phyloP scores from a whole-genome alignment of 148 eudicot genomes.

The Rhododendron griersonianum region DNA sequence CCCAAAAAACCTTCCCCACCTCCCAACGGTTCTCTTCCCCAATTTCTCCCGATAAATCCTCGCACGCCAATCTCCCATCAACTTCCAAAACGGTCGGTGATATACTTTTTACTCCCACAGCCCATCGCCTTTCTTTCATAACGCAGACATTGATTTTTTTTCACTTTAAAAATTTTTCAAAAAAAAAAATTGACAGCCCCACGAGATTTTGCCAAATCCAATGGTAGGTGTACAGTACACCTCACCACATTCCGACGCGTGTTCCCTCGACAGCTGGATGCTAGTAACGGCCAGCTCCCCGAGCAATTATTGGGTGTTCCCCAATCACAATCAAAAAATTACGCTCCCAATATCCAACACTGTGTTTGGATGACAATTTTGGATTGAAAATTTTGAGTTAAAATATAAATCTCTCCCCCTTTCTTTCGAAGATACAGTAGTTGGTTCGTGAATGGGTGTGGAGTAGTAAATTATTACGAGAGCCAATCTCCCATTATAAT shows the following conservation, averaged over 20 bases:
- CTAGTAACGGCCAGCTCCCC: slow-evolving; percentile 34
- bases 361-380: too few relatives aligned
- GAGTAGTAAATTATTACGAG: too few relatives aligned
- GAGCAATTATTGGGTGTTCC: background rate
- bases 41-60: slow-evolving; percentile 13
- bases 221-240: slow-evolving; percentile 9
- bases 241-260: slow-evolving; percentile 27
- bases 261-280: slow-evolving; percentile 46
- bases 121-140: background rate
- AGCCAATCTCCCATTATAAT: too few relatives aligned
- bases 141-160: background rate
- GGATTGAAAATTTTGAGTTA: too few relatives aligned
- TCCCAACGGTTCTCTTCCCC: slow-evolving; percentile 1
- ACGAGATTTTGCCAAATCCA: slow-evolving; percentile 21
- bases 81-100: slow-evolving; percentile 44
- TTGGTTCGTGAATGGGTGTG: too few relatives aligned
- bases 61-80: background rate
- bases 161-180: background rate
- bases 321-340: background rate
- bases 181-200: background rate
- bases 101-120: background rate
- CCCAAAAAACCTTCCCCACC: slow-evolving; percentile 1
- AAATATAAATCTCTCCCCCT: too few relatives aligned
- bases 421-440: too few relatives aligned
- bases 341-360: background rate